Conservation (phyloP, 169 alveolate genomes). For the Miamiensis avidus region DNA sequence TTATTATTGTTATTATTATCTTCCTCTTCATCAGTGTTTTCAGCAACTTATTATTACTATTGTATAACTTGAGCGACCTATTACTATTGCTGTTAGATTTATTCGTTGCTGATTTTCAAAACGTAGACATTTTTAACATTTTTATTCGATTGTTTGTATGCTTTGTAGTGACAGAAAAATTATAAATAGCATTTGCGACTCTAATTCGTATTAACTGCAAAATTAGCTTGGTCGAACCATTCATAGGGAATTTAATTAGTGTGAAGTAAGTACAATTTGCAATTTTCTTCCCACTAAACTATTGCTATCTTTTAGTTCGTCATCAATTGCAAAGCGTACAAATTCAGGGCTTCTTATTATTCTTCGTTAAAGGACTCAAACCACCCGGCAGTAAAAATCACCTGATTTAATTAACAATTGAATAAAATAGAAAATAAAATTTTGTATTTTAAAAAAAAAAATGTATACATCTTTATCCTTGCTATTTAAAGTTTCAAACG, state of each 20-base stretch:
- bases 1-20: too few species aligned
- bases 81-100: neutral
- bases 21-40: too few species aligned
- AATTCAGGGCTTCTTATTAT: neutral
- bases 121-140: neutral
- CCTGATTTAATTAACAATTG: too few species aligned
- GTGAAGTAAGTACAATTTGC: neutral
- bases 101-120: neutral
- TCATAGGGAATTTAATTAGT: neutral
- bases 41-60: too few species aligned
- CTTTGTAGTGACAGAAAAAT: neutral
- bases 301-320: neutral
- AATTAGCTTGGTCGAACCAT: neutral
- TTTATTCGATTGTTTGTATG: neutral
- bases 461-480: neutral
- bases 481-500: neutral
- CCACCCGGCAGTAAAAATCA: neutral
- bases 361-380: neutral
- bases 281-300: neutral
- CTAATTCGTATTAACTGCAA: neutral
- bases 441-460: too few species aligned
- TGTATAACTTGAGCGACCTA: too few species aligned
- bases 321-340: neutral
- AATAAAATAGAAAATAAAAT: too few species aligned
- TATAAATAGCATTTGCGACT: neutral